These are phyloP conservation scores for Nothophytophthora sp. DNA, from an alignment of 352 stramenopile genomes.

Conservation along the genomic window DNA sequence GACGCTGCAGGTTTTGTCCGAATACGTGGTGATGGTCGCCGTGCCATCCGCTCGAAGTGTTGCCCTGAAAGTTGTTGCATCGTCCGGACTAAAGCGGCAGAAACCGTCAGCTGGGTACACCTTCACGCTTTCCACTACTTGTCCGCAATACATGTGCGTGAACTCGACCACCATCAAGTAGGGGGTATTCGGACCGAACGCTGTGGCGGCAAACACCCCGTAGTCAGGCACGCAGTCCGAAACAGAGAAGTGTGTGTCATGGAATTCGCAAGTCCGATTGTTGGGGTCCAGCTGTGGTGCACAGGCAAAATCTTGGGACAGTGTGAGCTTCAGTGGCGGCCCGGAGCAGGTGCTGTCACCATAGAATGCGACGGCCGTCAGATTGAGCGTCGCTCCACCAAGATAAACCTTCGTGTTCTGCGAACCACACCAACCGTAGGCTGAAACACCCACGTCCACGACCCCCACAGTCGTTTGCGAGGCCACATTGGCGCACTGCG, in stretches of 20 bases:
- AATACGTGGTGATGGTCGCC: conserved; percentile 3
- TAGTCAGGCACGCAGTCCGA: not conserved
- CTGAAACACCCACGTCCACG: not conserved
- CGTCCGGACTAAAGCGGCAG: conserved; percentile 2
- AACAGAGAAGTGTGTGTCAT: not conserved
- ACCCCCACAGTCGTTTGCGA: not conserved
- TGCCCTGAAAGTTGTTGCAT: conserved; percentile 2
- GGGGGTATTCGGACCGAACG: conserved; percentile 2
- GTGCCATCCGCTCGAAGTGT: conserved; percentile 3
- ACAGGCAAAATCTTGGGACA: conserved; percentile 9
- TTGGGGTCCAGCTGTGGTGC: not conserved
- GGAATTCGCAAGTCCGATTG: not conserved
- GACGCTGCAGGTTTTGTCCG: not conserved
- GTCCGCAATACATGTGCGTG: not conserved
- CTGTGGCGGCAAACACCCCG: not conserved
- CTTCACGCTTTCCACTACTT: conserved; percentile 5
- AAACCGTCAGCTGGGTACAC: conserved; percentile 3
- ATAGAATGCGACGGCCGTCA: conserved; percentile 1
- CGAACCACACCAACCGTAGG: not conserved
- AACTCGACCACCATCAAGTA: conserved; percentile 8
- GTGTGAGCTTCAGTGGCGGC: not conserved
- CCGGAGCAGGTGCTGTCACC: conserved; percentile 6
- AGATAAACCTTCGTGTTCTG: conserved; percentile 5
- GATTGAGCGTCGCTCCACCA: not conserved
- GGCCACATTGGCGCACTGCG: not conserved